These are phyloP conservation scores for Cercospora sp. DNA, from an alignment of 2,329 filamentous ascomycete genomes.

Conservation along the genomic window DNA sequence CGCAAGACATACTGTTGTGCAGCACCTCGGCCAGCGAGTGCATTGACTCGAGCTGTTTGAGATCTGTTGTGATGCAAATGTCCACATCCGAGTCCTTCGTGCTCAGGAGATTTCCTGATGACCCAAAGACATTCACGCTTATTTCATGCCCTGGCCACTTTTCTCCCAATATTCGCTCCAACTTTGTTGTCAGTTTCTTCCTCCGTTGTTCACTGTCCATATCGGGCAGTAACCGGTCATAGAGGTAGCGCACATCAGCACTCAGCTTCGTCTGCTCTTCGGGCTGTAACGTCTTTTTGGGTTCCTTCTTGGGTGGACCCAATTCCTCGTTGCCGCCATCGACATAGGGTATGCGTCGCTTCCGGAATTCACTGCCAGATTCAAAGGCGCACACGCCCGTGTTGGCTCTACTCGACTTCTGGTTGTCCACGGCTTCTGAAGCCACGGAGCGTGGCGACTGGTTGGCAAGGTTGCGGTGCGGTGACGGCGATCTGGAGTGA, in stretches of 20 bases:
- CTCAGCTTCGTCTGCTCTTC: slow-evolving; percentile 75
- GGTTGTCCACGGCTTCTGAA: slow-evolving; percentile 73
- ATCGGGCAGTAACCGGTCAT: slow-evolving; percentile 80
- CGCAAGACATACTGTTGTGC: slow-evolving; percentile 67
- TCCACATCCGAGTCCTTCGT: slow-evolving; percentile 98
- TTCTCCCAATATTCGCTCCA: slow-evolving; percentile 83
- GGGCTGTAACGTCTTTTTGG: slow-evolving; percentile 68
- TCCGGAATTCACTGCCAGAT: slow-evolving; percentile 76
- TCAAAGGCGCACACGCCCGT: slow-evolving; percentile 78
- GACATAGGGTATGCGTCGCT: slow-evolving; percentile 82
- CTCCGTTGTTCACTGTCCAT: slow-evolving; percentile 74
- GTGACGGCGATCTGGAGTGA: slow-evolving; percentile 77
- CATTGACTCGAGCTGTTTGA: slow-evolving; percentile 83
- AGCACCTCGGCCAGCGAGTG: slow-evolving; percentile 87
- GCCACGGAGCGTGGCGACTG: slow-evolving; percentile 88
- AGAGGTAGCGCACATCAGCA: slow-evolving; percentile 81
- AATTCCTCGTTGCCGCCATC: slow-evolving; percentile 79
- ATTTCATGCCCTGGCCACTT: slow-evolving; percentile 92
- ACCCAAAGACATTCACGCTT: slow-evolving; percentile 92
- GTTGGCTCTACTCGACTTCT: slow-evolving; percentile 13
- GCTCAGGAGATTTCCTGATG: slow-evolving; percentile 90
- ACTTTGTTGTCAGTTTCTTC: slow-evolving; percentile 74
- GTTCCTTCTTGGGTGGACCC: slow-evolving; percentile 65
- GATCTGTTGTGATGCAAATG: slow-evolving; percentile 92
- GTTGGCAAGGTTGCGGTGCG: slow-evolving; percentile 67